A percentile compares a stretch with the other conserved stretches of the same genome.
phyloP scores from a whole-genome alignment of 2,329 filamentous ascomycete species.

The Cladosporium sphaerospermum region DNA sequence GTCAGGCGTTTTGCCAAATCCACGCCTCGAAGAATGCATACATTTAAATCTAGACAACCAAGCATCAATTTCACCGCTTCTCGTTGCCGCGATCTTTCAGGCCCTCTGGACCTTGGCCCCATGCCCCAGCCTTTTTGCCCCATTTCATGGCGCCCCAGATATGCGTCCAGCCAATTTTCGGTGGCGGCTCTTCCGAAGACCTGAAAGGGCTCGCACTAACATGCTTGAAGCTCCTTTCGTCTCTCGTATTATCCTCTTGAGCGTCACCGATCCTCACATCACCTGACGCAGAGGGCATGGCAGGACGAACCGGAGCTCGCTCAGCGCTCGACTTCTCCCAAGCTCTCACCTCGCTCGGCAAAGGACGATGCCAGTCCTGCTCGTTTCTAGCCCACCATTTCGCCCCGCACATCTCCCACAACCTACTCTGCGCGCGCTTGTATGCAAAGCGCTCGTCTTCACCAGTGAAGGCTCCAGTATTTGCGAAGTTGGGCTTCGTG shows the following conservation, averaged over 20 bases:
- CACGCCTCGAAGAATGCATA: no score
- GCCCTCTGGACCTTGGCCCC: constrained; percentile 46
- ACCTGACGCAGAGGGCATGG: background rate
- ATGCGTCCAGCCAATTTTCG: constrained; percentile 48
- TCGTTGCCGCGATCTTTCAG: constrained; percentile 35
- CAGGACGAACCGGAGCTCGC: background rate
- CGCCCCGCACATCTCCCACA: constrained; percentile 75
- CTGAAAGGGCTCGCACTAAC: constrained; percentile 41
- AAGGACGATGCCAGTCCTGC: constrained; percentile 61
- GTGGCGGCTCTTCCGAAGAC: constrained; percentile 39
- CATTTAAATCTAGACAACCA: no score
- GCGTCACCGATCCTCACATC: constrained; percentile 20
- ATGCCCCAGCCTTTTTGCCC: constrained; percentile 48
- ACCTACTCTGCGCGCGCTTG: constrained; percentile 65
- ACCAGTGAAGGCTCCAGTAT: constrained; percentile 64
- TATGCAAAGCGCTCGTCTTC: constrained; percentile 80
- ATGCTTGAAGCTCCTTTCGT: constrained; percentile 36
- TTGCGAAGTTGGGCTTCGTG: constrained; percentile 54
- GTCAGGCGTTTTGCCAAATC: no score
- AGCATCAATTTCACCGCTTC: constrained; percentile 16
- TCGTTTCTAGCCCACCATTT: constrained; percentile 62
- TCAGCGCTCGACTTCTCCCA: constrained; percentile 50
- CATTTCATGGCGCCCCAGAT: constrained; percentile 49
- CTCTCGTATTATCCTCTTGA: constrained; percentile 22
- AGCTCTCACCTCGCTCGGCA: constrained; percentile 56